phyloP scores from a whole-genome alignment of 2,329 filamentous ascomycete species.

The Cladosporium sp. region DNA sequence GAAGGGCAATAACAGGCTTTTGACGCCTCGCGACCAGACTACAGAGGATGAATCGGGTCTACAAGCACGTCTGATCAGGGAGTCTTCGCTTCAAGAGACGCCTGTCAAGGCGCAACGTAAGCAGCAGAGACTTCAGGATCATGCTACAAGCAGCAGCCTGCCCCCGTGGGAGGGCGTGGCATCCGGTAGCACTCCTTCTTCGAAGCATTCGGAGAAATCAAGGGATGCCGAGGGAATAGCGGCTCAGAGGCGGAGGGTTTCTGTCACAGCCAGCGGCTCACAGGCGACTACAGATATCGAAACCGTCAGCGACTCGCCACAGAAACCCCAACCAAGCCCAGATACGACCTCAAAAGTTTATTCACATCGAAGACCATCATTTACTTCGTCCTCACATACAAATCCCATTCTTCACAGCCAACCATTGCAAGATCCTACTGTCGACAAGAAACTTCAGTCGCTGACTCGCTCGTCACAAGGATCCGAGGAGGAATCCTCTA shows the following conservation, averaged over 20 bases:
- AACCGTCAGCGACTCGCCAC: background rate
- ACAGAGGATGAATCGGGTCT: background rate
- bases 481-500: background rate
- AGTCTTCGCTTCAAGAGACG: background rate
- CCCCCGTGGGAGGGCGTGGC: too few species aligned
- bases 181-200: background rate
- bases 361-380: background rate
- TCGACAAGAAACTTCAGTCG: background rate
- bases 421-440: background rate
- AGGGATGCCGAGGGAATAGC: background rate
- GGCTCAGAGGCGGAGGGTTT: background rate
- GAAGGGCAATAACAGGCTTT: conserved; percentile 12
- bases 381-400: too few species aligned
- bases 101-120: background rate
- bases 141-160: background rate
- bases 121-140: background rate
- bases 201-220: background rate
- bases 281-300: background rate
- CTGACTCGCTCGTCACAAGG: background rate
- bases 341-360: background rate
- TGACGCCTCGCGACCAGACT: background rate
- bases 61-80: background rate
- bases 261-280: background rate
- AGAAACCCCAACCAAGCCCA: background rate
- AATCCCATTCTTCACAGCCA: background rate